A percentile compares a stretch with the other conserved stretches of the same genome.
Evolutionary conservation across 805 yeast genomes (phyloP).

Genomic region (Pichia rugopelliculosa): DNA sequence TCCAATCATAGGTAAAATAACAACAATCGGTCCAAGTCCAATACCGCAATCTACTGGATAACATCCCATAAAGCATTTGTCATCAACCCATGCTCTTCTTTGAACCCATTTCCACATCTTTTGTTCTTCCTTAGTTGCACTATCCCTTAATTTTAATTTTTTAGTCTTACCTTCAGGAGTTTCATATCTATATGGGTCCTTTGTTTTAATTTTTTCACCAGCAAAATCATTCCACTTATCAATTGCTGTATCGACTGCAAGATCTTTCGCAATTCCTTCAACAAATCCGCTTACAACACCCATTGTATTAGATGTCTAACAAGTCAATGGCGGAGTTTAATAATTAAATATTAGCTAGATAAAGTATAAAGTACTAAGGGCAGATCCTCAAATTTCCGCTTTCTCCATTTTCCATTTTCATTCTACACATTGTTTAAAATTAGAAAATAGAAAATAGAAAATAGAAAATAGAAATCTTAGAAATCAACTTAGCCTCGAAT

Average conservation of each 20-base stretch:
- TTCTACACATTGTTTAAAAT: too few species aligned
- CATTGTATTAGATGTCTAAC: background rate
- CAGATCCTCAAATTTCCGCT: too few species aligned
- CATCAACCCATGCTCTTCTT: constrained; percentile 79
- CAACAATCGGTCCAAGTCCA: constrained; percentile 69
- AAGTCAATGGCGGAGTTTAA: too few species aligned
- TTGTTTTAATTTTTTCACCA: constrained; percentile 54
- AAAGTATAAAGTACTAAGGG: too few species aligned
- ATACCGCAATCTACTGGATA: constrained; percentile 67
- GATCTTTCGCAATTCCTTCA: constrained; percentile 11
- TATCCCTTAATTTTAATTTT: constrained; percentile 53
- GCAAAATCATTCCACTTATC: constrained; percentile 62
- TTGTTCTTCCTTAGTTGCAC: constrained; percentile 50
- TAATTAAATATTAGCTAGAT: too few species aligned
- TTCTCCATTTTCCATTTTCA: too few species aligned
- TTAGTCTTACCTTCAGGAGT: constrained; percentile 43
- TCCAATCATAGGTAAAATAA: constrained; percentile 72
- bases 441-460: background rate
- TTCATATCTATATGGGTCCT: constrained; percentile 57
- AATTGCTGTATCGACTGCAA: constrained; percentile 23
- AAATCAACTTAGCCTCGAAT: background rate
- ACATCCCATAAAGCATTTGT: constrained; percentile 74
- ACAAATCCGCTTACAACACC: constrained; percentile 2
- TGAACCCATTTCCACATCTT: constrained; percentile 69
- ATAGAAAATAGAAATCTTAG: too few species aligned